Conservation (phyloP, 331 rosid species). For the Prunus yedoensis region DNA sequence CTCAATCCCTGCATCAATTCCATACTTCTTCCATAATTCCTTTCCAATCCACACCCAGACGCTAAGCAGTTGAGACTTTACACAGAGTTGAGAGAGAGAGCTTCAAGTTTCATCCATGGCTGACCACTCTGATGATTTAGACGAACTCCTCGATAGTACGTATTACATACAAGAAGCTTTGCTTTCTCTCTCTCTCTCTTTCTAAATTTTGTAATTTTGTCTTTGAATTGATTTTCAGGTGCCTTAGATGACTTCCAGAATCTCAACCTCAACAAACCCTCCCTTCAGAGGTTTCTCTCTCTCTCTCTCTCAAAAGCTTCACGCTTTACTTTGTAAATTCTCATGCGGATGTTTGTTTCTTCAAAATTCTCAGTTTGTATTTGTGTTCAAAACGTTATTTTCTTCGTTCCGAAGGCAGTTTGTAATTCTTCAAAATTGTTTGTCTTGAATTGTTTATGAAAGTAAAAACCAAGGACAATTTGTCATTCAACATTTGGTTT, state of each 20-base stretch:
- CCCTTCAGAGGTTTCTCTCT: slow-evolving; percentile 46
- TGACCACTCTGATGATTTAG: slow-evolving; percentile 63
- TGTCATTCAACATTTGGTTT: not conserved
- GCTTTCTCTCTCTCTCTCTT: not conserved
- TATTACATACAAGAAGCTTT: not conserved
- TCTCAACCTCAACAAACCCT: slow-evolving; percentile 59
- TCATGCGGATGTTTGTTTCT: not conserved
- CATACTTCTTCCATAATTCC: not conserved
- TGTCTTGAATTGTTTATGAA: not conserved
- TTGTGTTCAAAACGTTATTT: not conserved
- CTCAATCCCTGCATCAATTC: not conserved
- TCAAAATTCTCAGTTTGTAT: not conserved
- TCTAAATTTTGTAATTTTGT: not conserved
- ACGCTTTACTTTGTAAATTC: not conserved
- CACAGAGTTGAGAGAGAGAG: not conserved
- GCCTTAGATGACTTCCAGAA: slow-evolving; percentile 91
- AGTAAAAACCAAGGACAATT: not conserved
- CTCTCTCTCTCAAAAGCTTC: not conserved
- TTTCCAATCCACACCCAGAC: not conserved
- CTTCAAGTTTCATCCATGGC: slow-evolving; percentile 45
- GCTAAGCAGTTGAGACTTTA: not conserved
- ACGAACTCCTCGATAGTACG: slow-evolving; percentile 85
- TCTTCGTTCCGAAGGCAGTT: not conserved
- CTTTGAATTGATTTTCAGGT: slow-evolving; percentile 51
- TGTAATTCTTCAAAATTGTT: not conserved